phyloP scores from a whole-genome alignment of 2,329 filamentous ascomycete species.

The Colletotrichum godetiae region DNA sequence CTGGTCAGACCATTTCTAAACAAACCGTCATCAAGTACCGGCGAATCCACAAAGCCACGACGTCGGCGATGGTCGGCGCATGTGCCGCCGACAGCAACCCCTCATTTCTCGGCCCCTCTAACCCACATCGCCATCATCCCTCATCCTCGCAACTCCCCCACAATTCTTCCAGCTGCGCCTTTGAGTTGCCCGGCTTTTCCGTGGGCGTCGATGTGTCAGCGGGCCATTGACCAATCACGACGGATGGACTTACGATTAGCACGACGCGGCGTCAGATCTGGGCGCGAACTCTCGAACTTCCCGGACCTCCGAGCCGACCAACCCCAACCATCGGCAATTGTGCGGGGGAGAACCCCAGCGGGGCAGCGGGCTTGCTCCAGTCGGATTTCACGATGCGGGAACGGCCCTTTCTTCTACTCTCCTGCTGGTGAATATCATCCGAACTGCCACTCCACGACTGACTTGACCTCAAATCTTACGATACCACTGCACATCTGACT shows the following conservation, averaged over 20 bases:
- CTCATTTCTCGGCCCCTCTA: slow-evolving; percentile 25
- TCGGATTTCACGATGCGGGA: slow-evolving; percentile 20
- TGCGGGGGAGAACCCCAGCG: slow-evolving; percentile 8
- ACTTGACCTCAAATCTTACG: background rate
- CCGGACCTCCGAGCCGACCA: slow-evolving; percentile 30
- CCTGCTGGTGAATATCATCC: background rate
- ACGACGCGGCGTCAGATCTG: slow-evolving; percentile 6
- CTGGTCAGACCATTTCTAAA: background rate
- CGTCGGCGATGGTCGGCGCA: slow-evolving; percentile 20
- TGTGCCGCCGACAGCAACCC: slow-evolving; percentile 20
- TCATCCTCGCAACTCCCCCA: slow-evolving; percentile 11
- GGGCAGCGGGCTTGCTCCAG: background rate
- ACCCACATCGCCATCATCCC: background rate
- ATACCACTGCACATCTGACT: background rate
- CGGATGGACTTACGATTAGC: background rate
- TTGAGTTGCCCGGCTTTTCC: background rate
- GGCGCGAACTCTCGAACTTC: slow-evolving; percentile 1
- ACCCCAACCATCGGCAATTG: slow-evolving; percentile 15
- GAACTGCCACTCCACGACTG: slow-evolving; percentile 4
- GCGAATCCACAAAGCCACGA: background rate
- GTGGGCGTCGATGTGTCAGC: background rate
- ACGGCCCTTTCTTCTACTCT: background rate
- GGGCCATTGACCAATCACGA: background rate
- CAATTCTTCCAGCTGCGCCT: background rate
- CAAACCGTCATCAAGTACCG: slow-evolving; percentile 10